Evolutionary conservation across 2,329 filamentous ascomycete genomes (phyloP).

Genomic region (Pleurostoma richardsiae): DNA sequence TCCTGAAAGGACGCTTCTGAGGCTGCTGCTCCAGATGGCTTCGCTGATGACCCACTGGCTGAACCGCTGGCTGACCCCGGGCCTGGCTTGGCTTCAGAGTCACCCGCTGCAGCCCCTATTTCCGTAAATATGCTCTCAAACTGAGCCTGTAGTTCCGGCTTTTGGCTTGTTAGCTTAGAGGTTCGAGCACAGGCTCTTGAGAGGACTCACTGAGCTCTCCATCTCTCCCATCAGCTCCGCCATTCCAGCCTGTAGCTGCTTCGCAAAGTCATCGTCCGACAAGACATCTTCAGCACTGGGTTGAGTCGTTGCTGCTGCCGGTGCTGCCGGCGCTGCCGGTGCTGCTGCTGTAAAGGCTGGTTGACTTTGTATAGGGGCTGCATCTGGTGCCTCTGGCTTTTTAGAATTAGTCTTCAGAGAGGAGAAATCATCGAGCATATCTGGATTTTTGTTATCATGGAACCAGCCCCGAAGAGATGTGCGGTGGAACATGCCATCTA

Average conservation of each 20-base stretch:
- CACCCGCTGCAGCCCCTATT: slow-evolving; percentile 48
- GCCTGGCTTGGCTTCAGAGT: neutral
- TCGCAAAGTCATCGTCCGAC: slow-evolving; percentile 74
- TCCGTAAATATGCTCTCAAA: slow-evolving; percentile 76
- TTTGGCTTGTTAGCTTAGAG: neutral
- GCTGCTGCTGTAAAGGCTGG: no score
- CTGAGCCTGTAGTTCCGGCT: slow-evolving; percentile 71
- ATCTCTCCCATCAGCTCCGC: slow-evolving; percentile 72
- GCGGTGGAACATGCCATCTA: slow-evolving; percentile 63
- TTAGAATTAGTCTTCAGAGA: slow-evolving; percentile 52
- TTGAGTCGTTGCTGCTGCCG: slow-evolving; percentile 16
- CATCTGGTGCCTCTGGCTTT: slow-evolving; percentile 16
- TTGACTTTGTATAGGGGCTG: no score
- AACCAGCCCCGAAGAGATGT: neutral
- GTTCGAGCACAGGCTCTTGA: neutral
- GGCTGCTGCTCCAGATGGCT: slow-evolving; percentile 25
- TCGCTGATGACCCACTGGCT: slow-evolving; percentile 14
- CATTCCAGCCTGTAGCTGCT: slow-evolving; percentile 88
- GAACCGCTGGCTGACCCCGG: slow-evolving; percentile 20
- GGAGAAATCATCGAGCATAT: slow-evolving; percentile 90
- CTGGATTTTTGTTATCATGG: slow-evolving; percentile 35
- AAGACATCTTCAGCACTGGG: slow-evolving; percentile 33
- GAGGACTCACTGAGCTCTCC: slow-evolving; percentile 49
- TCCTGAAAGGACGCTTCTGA: slow-evolving; percentile 77
- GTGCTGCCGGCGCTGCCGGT: no score